phyloP scores from a whole-genome alignment of 306 rosid genomes.

The Quercus ilex region DNA sequence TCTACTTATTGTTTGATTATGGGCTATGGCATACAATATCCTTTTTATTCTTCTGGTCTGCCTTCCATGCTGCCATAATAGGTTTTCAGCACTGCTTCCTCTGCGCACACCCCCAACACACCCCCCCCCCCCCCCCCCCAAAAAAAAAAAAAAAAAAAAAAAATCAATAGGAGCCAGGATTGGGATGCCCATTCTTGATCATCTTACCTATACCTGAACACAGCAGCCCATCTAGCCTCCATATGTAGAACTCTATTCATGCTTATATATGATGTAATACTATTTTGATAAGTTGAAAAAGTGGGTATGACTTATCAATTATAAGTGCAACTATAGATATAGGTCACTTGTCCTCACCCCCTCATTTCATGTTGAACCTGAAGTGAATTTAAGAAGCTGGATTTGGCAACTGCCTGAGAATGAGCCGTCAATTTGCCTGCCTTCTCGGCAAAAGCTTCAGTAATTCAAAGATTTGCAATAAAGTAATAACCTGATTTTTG shows the following conservation, averaged over 20 bases:
- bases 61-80: neutral
- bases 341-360: neutral
- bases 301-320: neutral
- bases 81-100: neutral
- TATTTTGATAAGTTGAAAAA: neutral
- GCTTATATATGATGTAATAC: neutral
- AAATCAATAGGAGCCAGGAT: too few relatives aligned
- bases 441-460: neutral
- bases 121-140: too few relatives aligned
- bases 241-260: neutral
- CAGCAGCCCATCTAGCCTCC: neutral
- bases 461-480: neutral
- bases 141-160: too few relatives aligned
- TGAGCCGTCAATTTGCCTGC: neutral
- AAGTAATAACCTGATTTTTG: neutral
- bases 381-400: neutral
- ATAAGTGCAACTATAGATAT: neutral
- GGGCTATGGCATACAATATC: neutral
- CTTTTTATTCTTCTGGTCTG: neutral
- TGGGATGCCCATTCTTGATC: too few relatives aligned
- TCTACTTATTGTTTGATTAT: neutral
- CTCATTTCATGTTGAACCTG: neutral
- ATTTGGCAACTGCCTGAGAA: neutral
- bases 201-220: too few relatives aligned
- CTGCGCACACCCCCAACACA: too few relatives aligned